Percentiles rank a stretch among this genome's conserved stretches.
Evolutionary conservation across 352 stramenopile genomes (phyloP).

Genomic region (Plasmopara muralis): DNA sequence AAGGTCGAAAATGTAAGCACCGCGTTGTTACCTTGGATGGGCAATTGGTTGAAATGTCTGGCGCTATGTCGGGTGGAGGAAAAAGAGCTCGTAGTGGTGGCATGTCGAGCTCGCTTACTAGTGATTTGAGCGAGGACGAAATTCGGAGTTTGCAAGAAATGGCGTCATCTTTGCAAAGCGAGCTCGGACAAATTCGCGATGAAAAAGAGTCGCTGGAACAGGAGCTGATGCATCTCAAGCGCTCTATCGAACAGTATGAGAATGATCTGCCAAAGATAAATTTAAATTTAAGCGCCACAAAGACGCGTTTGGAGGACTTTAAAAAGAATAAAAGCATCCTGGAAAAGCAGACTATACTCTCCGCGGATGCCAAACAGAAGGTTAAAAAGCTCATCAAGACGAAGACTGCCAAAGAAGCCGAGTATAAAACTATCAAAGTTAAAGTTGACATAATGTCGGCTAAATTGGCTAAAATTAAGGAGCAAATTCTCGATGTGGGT

Average conservation of each 20-base stretch:
- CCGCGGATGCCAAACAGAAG: slow-evolving; percentile 82
- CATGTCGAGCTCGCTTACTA: slow-evolving; percentile 84
- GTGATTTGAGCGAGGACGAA: slow-evolving; percentile 48
- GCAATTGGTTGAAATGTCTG: slow-evolving; percentile 97
- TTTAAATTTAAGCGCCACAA: slow-evolving; percentile 69
- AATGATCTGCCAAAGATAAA: slow-evolving; percentile 88
- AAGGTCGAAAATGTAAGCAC: slow-evolving; percentile 90
- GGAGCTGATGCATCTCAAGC: slow-evolving; percentile 80
- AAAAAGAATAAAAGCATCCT: slow-evolving; percentile 57
- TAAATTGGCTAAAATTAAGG: slow-evolving; percentile 88
- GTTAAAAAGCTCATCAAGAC: slow-evolving; percentile 76
- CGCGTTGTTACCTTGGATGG: slow-evolving; percentile 97
- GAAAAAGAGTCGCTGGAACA: slow-evolving; percentile 68
- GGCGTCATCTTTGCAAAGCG: slow-evolving; percentile 37
- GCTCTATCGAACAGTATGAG: slow-evolving; percentile 84
- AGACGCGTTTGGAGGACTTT: slow-evolving; percentile 57
- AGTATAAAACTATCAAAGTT: slow-evolving; percentile 67
- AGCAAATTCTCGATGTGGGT: slow-evolving; percentile 93
- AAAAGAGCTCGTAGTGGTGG: slow-evolving; percentile 87
- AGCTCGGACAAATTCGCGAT: slow-evolving; percentile 55
- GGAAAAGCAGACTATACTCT: slow-evolving; percentile 85
- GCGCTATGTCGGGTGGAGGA: slow-evolving; percentile 98
- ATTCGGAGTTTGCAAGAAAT: slow-evolving; percentile 57
- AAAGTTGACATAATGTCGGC: slow-evolving; percentile 64
- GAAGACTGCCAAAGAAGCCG: slow-evolving; percentile 84